Percentiles rank a stretch among this genome's conserved stretches.
Conservation (phyloP, 2,329 filamentous ascomycete species). For the Venturia nashicola region DNA sequence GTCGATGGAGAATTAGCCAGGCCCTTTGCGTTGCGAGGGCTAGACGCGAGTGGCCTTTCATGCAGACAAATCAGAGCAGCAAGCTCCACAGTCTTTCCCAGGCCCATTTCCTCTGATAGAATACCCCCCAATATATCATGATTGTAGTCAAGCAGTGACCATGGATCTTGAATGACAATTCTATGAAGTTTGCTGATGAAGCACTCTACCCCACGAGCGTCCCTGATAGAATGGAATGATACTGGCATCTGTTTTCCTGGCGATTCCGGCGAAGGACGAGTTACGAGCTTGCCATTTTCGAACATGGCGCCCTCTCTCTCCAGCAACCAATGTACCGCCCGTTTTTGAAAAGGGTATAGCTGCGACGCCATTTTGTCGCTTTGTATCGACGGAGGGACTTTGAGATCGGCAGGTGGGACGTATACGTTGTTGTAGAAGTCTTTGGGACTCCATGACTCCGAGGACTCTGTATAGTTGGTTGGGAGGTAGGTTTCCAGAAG, state of each 20-base stretch:
- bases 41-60: conserved; percentile 21
- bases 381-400: conserved; percentile 20
- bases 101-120: conserved; percentile 70
- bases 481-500: neutral
- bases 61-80: conserved; percentile 59
- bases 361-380: conserved; percentile 23
- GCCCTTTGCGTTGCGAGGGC: neutral
- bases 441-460: conserved; percentile 30
- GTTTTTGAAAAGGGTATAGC: conserved; percentile 61
- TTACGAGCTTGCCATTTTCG: neutral
- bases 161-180: conserved; percentile 39
- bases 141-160: conserved; percentile 28
- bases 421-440: conserved; percentile 61
- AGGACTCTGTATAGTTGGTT: neutral
- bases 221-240: conserved; percentile 34
- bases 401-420: conserved; percentile 36
- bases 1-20: conserved; percentile 37
- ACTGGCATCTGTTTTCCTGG: conserved; percentile 19
- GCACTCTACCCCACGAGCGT: conserved; percentile 34
- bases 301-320: conserved; percentile 46
- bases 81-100: conserved; percentile 70
- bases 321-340: conserved; percentile 59
- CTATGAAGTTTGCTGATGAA: conserved; percentile 54
- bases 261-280: conserved; percentile 11
- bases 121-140: conserved; percentile 46